Conservation (phyloP, 139 green algal genomes). For the Ettlia oleoabundans region DNA sequence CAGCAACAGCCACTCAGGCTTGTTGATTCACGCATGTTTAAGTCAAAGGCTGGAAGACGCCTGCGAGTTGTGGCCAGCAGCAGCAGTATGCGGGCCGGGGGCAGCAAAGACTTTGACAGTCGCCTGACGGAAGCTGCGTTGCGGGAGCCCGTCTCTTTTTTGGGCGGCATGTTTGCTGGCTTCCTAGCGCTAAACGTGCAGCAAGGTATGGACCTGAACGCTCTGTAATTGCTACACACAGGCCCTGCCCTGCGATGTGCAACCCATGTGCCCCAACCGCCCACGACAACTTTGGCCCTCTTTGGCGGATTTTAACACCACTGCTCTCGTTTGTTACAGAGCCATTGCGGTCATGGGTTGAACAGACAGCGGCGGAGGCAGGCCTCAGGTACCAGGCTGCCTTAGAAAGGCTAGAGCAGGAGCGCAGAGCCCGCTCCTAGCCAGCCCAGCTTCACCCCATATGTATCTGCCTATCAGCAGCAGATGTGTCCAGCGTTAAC, state of each 20-base stretch:
- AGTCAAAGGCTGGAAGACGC: too few relatives aligned
- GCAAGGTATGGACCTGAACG: slow-evolving; percentile 19
- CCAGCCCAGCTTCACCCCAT: too few relatives aligned
- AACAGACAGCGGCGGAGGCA: slow-evolving; percentile 15
- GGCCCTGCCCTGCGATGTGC: too few relatives aligned
- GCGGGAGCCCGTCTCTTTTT: slow-evolving; percentile 28
- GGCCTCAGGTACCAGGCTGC: slow-evolving; percentile 2
- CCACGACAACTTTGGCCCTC: too few relatives aligned
- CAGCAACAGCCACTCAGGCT: too few relatives aligned
- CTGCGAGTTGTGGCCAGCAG: background rate
- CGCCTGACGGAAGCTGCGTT: background rate
- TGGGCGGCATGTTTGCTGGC: slow-evolving; percentile 29
- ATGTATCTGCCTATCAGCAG: too few relatives aligned
- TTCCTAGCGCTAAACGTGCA: slow-evolving; percentile 28
- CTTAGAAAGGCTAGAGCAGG: background rate
- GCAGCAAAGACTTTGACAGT: background rate
- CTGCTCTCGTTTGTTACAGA: background rate
- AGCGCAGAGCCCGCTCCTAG: too few relatives aligned
- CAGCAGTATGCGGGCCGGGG: too few relatives aligned
- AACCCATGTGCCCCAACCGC: too few relatives aligned
- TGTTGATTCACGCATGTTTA: too few relatives aligned
- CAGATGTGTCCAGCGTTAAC: too few relatives aligned
- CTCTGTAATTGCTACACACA: too few relatives aligned
- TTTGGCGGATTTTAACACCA: background rate
- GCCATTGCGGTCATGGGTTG: slow-evolving; percentile 29